These are phyloP conservation scores for Xerocomellus intermedius DNA, from an alignment of 768 basidiomycete species.

Conservation along the genomic window DNA sequence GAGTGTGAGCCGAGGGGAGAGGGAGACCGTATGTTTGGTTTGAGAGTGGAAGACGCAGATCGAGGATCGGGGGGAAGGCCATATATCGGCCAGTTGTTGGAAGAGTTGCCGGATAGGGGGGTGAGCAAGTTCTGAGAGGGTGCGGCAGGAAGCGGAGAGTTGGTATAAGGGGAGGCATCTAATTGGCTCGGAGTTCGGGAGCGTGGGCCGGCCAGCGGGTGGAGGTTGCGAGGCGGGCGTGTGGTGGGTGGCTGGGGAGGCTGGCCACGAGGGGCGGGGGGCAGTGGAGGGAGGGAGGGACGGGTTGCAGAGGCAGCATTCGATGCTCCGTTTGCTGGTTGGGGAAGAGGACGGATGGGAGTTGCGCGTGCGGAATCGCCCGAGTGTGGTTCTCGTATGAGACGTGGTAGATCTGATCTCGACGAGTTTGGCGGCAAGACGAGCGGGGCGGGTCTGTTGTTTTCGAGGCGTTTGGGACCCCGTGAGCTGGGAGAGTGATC, in stretches of 20 bases:
- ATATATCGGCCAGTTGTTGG: conserved; percentile 45
- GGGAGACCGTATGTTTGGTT: conserved; percentile 39
- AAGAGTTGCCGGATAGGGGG: conserved; percentile 30
- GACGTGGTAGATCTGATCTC: conserved; percentile 65
- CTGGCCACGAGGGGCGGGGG: conserved; percentile 66
- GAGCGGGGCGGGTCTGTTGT: conserved; percentile 77
- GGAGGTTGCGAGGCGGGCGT: conserved; percentile 36
- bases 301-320: conserved; percentile 35
- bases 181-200: conserved; percentile 56
- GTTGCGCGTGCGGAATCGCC: conserved; percentile 51
- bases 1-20: conserved; percentile 27
- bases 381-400: conserved; percentile 58
- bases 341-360: conserved; percentile 31
- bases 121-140: conserved; percentile 41
- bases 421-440: conserved; percentile 57
- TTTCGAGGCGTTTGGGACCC: conserved; percentile 51
- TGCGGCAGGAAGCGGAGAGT: conserved; percentile 38
- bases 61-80: conserved; percentile 64
- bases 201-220: conserved; percentile 34
- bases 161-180: conserved; percentile 48
- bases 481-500: conserved; percentile 30
- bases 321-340: conserved; percentile 23
- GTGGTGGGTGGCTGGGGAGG: conserved; percentile 49
- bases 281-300: conserved; percentile 59
- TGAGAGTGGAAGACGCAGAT: conserved; percentile 46